Evolutionary conservation across 225 moss, liverwort and hornwort species (phyloP), one percentile per base, ranked within the genome.

Genomic region (Straminergon stramineum): DNA sequence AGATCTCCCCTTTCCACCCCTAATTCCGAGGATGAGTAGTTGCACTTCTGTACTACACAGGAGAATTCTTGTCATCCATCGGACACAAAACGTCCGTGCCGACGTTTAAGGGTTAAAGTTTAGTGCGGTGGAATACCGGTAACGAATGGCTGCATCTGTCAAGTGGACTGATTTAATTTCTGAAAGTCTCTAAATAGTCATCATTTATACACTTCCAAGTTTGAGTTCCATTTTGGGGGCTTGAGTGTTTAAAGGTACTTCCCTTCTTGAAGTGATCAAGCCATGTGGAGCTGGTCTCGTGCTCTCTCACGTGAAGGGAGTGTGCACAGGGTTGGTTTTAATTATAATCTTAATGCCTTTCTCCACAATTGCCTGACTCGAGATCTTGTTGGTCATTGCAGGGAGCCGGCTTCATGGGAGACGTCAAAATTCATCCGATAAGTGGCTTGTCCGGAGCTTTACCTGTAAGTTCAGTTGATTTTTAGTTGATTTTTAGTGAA

Each of bases 391-490:
- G 82, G 45, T 89, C 58, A 60, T 85, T 92, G 43, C 85, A 97
- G 97, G 97, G 96, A 86, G 80, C 94, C 63, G 96, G 96, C 53
- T 96, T 96, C 62, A 99, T 99, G 99, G 94, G 97, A 84, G 95
- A 96, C 65, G 95, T 97, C 43, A 75, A 97, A 86, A 97, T 99
- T 69, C 93, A 95, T 86, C 96, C 97, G 22, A 97, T 99, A 77
- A 93, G 93, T 90, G 97, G 97, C 61, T 92, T 97, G 90, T 97
- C 99, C 48, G 66, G 88, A 71, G 95, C 90, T 89, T 87, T 99
- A 91, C 97, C 97, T 85, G 99, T 98, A 91, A 94, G 84, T 87
- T 81, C n/a, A 85, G 68, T 85, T 66, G 23, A 57, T 37, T 13
- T 57, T 41, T 43, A 16, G 19, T 35, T 43, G 31, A 55, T 75